Evolutionary conservation across 1,284 basidiomycete species (phyloP), one percentile per base, ranked within the genome.

Genomic region (Pseudozyma hubeiensis): DNA sequence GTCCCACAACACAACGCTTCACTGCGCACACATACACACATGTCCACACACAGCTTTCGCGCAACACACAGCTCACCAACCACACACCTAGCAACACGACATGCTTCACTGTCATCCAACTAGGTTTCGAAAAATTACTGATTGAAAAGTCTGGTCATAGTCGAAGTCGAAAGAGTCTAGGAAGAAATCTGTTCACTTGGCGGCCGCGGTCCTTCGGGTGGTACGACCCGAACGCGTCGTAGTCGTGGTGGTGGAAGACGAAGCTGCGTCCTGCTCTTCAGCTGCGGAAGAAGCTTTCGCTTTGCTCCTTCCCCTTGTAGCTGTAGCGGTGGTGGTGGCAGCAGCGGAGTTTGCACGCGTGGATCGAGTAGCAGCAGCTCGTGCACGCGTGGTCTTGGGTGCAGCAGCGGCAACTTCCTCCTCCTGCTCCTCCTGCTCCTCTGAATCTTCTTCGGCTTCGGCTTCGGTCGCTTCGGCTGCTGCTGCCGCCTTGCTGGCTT

Each of bases 151-250:
- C 16, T 10, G 4, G 17, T 45, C 19, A 19, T 45, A 6, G 24
- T 24, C 24, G 4, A 5, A 24, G 43, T 17, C 43, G 10, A 24
- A 24, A 24, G 24, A 24, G 4, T 24, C 24, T 24, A 24, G 24
- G 24, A 24, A 24, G 4, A 24, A 7, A 41, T 9, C 13, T 14
- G 19, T 44, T 44, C 19, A 67, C 64, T 67, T 67, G 29, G 53
- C 50, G 48, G 47, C 55, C 24, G 49, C 43, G 6, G 60, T 39
- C 6, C 57, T 50, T 45, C 64, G 14, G 2, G 57, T 59, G 2
- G 60, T 54, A 10, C 66, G 54, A 37, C 66, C 56, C 0, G 60
- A 63, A 6, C 60, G 44, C 30, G 65, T 63, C 3, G 66, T 68
- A 1, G 65, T 48, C 7, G 64, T 45, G 4, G 62, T 53, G 10